Percentiles rank a stretch among this genome's conserved stretches.
Evolutionary conservation across 768 basidiomycete species (phyloP).

Genomic region (Suillus americanus): DNA sequence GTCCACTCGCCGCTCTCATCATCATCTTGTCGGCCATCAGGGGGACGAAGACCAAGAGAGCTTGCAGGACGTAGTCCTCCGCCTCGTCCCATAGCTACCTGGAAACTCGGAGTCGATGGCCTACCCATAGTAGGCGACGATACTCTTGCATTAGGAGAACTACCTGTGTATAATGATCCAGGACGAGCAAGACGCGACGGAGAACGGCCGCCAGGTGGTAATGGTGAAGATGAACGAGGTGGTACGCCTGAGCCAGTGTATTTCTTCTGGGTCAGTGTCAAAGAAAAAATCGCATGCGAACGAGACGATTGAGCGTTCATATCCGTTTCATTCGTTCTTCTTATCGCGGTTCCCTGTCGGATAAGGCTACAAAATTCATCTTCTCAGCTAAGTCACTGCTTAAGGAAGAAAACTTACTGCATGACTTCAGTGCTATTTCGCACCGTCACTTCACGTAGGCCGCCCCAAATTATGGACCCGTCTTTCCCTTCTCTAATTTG

Average conservation of each 20-base stretch:
- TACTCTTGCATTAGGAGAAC: constrained; percentile 43
- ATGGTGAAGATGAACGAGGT: constrained; percentile 74
- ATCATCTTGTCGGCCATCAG: constrained; percentile 48
- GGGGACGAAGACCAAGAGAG: constrained; percentile 67
- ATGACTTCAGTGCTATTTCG: constrained; percentile 85
- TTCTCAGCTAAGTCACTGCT: constrained; percentile 7
- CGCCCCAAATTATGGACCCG: constrained; percentile 96
- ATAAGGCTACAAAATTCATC: constrained; percentile 60
- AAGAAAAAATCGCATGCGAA: constrained; percentile 98
- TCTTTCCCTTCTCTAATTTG: constrained; percentile 97
- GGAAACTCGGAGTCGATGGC: constrained; percentile 78
- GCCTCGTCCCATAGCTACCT: constrained; percentile 69
- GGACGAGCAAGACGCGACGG: constrained; percentile 79
- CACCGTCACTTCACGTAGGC: constrained; percentile 90
- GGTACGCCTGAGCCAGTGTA: constrained; percentile 69
- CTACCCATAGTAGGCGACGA: constrained; percentile 78
- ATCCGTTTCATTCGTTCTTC: constrained; percentile 95
- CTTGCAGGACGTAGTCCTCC: constrained; percentile 72
- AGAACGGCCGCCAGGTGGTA: constrained; percentile 72
- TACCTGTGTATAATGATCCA: constrained; percentile 66
- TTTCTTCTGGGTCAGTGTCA: constrained; percentile 91
- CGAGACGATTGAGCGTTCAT: constrained; percentile 99
- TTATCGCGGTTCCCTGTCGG: constrained; percentile 83
- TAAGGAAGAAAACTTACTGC: constrained; percentile 55
- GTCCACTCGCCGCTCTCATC: constrained; percentile 82